Percentiles rank a stretch among this genome's conserved stretches.
These are phyloP conservation scores for Phaeosphaeria sp. DNA, from an alignment of 2,329 filamentous ascomycete species.

Conservation along the genomic window DNA sequence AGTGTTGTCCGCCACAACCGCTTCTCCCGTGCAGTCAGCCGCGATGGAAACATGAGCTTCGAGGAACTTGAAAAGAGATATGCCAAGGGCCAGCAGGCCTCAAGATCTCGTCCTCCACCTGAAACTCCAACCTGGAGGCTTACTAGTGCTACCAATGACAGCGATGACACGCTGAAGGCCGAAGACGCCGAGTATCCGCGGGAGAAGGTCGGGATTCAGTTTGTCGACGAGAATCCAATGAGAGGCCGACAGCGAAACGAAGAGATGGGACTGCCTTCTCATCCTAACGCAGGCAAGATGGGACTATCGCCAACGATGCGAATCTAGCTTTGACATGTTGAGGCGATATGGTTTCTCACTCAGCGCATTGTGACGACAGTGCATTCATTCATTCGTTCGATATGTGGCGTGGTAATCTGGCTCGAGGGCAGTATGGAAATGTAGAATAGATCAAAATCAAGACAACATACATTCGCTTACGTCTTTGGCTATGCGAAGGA, in stretches of 20 bases:
- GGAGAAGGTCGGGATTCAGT: slow-evolving; percentile 4
- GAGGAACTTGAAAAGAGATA: slow-evolving; percentile 5
- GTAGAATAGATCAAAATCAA: neutral
- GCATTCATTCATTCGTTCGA: slow-evolving; percentile 2
- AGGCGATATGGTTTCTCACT: neutral
- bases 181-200: neutral
- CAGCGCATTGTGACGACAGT: neutral
- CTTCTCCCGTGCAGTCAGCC: slow-evolving; percentile 44
- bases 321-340: neutral
- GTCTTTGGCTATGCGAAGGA: too few species aligned
- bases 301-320: neutral
- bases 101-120: slow-evolving; percentile 4
- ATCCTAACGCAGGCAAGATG: neutral
- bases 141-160: slow-evolving; percentile 2
- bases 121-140: slow-evolving; percentile 7
- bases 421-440: neutral
- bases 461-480: neutral
- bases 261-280: neutral
- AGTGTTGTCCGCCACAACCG: slow-evolving; percentile 56
- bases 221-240: neutral
- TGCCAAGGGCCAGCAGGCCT: neutral
- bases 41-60: slow-evolving; percentile 1
- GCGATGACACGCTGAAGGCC: slow-evolving; percentile 5
- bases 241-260: neutral
- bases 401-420: neutral